phyloP scores from a whole-genome alignment of 2,329 filamentous ascomycete species.

The Monilinia aucupariae region DNA sequence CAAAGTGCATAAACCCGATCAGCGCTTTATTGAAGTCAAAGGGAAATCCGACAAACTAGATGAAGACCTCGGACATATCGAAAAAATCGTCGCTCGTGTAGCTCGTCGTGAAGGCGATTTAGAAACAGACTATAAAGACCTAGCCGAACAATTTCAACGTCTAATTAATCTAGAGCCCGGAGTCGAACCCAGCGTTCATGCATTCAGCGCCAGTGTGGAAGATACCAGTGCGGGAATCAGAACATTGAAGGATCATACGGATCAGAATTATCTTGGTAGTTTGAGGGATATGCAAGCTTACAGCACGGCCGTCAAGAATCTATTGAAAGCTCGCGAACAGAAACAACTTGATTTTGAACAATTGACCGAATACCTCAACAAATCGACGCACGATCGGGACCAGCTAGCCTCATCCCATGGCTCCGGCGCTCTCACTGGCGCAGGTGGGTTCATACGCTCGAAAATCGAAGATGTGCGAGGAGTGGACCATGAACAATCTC shows the following conservation, averaged over 20 bases:
- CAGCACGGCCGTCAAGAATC: conserved; percentile 75
- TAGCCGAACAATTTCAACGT: conserved; percentile 92
- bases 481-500: conserved; percentile 89
- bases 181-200: conserved; percentile 73
- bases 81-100: conserved; percentile 91
- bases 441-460: conserved; percentile 79
- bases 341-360: conserved; percentile 98
- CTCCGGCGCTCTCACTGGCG: conserved; percentile 60
- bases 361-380: conserved; percentile 90
- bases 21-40: conserved; percentile 87
- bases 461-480: conserved; percentile 97
- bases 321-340: conserved; percentile 90
- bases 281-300: conserved; percentile 95
- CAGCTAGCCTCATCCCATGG: conserved; percentile 54
- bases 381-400: conserved; percentile 82
- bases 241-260: conserved; percentile 80
- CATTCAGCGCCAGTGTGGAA: conserved; percentile 81
- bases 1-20: conserved; percentile 92
- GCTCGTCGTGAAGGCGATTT: conserved; percentile 82
- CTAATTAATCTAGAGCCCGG: conserved; percentile 84
- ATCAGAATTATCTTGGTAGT: conserved; percentile 90
- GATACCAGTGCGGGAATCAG: conserved; percentile 75
- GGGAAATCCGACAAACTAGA: conserved; percentile 92
- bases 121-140: conserved; percentile 79
- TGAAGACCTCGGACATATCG: conserved; percentile 86